Conservation (phyloP, 164 flowering plant species). For the Piper longum region DNA sequence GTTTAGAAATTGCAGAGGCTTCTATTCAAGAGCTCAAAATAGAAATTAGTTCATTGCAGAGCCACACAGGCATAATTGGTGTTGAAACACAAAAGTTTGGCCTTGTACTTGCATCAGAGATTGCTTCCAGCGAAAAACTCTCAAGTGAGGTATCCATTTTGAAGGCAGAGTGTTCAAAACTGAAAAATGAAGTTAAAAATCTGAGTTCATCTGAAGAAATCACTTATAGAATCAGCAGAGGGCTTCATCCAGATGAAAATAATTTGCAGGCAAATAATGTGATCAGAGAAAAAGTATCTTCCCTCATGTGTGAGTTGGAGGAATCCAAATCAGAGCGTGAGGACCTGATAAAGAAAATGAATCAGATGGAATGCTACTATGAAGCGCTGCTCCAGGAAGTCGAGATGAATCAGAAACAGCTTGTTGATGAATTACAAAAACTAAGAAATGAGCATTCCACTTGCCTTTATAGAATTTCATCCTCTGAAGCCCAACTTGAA, state of each 20-base stretch:
- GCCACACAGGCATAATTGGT: constrained; percentile 55
- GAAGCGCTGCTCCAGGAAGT: constrained; percentile 86
- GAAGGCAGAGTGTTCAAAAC: constrained; percentile 52
- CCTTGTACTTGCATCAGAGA: constrained; percentile 46
- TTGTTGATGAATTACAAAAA: constrained; percentile 72
- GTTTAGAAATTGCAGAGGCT: constrained; percentile 64
- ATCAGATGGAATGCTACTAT: constrained; percentile 93
- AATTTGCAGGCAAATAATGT: constrained; percentile 15
- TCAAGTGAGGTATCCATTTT: constrained; percentile 49
- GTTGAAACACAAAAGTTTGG: constrained; percentile 47
- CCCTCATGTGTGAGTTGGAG: constrained; percentile 62
- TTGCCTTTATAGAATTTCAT: constrained; percentile 53
- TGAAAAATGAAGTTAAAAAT: constrained; percentile 44
- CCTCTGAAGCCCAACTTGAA: constrained; percentile 60
- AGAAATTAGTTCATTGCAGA: constrained; percentile 57
- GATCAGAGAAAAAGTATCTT: constrained; percentile 39
- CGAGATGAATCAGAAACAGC: constrained; percentile 87
- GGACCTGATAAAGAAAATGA: constrained; percentile 58
- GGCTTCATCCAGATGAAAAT: constrained; percentile 21
- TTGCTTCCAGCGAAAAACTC: constrained; percentile 54
- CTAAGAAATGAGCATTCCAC: constrained; percentile 73
- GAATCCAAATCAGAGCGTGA: constrained; percentile 66
- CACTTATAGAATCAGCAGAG: constrained; percentile 15
- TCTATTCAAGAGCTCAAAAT: constrained; percentile 55
- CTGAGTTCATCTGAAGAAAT: constrained; percentile 21